Percentiles rank a stretch among this genome's conserved stretches.
Evolutionary conservation across 495 filamentous ascomycete genomes (phyloP).

Genomic region (Penicillium pancosmium): DNA sequence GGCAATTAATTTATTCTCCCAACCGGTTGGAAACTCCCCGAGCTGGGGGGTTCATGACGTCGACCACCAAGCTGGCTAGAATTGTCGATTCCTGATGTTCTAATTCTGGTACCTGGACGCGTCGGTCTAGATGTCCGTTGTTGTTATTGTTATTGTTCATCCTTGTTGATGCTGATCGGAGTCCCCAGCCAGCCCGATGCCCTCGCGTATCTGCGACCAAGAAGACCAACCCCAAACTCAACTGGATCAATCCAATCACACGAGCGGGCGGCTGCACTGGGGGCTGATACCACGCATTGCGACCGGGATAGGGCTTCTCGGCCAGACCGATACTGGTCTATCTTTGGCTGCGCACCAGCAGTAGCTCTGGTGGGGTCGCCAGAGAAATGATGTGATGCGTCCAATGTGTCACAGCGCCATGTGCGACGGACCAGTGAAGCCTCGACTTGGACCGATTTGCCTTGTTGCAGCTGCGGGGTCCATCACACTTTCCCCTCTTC

Average conservation of each 20-base stretch:
- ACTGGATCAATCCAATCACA: slow-evolving; percentile 15
- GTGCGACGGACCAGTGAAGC: slow-evolving; percentile 28
- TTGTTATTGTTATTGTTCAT: not conserved
- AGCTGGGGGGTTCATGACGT: slow-evolving; percentile 6
- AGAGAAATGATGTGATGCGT: slow-evolving; percentile 32
- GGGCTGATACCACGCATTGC: not conserved
- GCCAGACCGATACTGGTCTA: slow-evolving; percentile 17
- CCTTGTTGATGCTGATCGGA: not conserved
- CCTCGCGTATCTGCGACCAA: not conserved
- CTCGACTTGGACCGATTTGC: slow-evolving; percentile 21
- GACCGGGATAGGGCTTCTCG: slow-evolving; percentile 14
- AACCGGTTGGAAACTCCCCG: slow-evolving; percentile 3
- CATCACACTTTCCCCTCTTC: slow-evolving; percentile 27
- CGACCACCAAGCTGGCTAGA: not conserved
- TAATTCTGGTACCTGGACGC: not conserved
- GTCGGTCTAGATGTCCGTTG: not conserved
- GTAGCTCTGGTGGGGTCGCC: slow-evolving; percentile 23
- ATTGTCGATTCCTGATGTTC: not conserved
- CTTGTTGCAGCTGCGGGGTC: slow-evolving; percentile 31
- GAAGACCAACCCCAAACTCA: too few relatives aligned
- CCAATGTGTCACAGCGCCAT: slow-evolving; percentile 31
- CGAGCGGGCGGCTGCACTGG: slow-evolving; percentile 10
- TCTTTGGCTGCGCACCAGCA: slow-evolving; percentile 15
- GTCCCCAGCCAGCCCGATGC: not conserved
- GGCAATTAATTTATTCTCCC: not conserved